Conservation (phyloP, 345 rosid genomes). For the Camelina laxa region DNA sequence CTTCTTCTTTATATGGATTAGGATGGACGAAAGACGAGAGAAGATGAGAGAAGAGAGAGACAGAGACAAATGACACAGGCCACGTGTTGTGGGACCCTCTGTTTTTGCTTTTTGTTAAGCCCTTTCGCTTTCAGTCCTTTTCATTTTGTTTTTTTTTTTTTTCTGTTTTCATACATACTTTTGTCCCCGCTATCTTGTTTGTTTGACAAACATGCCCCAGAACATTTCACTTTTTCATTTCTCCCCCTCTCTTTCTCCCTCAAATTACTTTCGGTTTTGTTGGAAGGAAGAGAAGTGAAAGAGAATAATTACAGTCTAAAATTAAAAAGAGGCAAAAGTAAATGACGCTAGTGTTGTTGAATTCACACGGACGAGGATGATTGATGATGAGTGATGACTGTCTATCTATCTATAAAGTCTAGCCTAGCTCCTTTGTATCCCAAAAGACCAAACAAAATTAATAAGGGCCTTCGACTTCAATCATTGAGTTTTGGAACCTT, state of each 20-base stretch:
- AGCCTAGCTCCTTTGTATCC: conserved; percentile 11
- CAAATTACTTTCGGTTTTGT: background rate
- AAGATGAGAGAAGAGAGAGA: background rate
- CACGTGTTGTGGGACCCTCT: conserved; percentile 45
- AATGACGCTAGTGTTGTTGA: background rate
- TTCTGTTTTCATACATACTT: no score
- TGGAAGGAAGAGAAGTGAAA: background rate
- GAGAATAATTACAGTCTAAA: no score
- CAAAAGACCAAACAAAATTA: conserved; percentile 15
- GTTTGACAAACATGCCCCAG: background rate
- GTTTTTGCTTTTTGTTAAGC: conserved; percentile 6
- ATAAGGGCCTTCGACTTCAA: background rate
- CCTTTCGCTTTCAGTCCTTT: conserved; percentile 37
- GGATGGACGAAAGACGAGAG: background rate
- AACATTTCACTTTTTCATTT: background rate
- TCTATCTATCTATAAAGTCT: background rate
- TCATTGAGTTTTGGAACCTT: conserved; percentile 27
- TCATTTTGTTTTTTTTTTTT: background rate
- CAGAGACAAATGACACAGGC: conserved; percentile 31
- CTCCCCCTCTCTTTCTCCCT: background rate
- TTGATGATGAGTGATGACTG: background rate
- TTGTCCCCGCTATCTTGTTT: background rate
- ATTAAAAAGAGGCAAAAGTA: background rate
- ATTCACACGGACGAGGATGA: conserved; percentile 13
- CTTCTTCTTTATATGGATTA: conserved; percentile 25